A percentile compares a stretch with the other conserved stretches of the same genome.
These are phyloP conservation scores for Parastagonospora nodorum DNA, from an alignment of 2,329 filamentous ascomycete species.

Conservation along the genomic window DNA sequence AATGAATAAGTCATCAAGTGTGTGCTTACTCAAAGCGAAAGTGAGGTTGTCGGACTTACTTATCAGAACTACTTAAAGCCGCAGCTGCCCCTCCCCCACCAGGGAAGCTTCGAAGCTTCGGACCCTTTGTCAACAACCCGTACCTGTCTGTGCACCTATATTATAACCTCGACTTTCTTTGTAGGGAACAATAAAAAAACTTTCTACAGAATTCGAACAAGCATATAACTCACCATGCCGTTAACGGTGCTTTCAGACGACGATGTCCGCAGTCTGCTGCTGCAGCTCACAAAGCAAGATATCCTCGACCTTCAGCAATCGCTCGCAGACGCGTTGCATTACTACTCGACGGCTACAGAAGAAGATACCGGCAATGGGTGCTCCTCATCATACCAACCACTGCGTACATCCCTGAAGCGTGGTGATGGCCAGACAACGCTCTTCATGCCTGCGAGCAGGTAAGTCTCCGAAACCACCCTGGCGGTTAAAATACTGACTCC, in stretches of 20 bases:
- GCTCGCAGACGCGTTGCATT: conserved; percentile 65
- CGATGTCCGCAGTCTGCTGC: conserved; percentile 61
- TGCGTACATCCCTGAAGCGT: conserved; percentile 64
- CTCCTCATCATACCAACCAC: conserved; percentile 65
- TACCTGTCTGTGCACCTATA: conserved; percentile 1
- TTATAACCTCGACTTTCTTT: conserved; percentile 1
- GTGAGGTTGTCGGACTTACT: conserved; percentile 1
- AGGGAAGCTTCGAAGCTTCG: conserved; percentile 11
- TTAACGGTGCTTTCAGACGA: conserved; percentile 63
- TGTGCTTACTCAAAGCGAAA: conserved; percentile 14
- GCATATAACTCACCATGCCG: conserved; percentile 52
- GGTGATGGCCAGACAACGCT: conserved; percentile 66
- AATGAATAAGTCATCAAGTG: conserved; percentile 2
- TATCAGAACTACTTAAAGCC: conserved; percentile 4
- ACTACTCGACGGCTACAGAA: conserved; percentile 68
- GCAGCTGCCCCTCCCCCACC: conserved; percentile 27
- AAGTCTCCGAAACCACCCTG: neutral
- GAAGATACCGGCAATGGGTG: conserved; percentile 58
- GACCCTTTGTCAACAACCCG: neutral
- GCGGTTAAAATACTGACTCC: neutral
- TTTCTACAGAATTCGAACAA: too few species aligned
- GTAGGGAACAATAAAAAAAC: neutral
- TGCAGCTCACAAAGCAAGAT: conserved; percentile 61
- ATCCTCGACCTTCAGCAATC: conserved; percentile 62
- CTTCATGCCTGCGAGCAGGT: conserved; percentile 67